Base-by-base conservation (phyloP, 164 flowering plant genomes). In the Euptelea pleiosperma region DNA sequence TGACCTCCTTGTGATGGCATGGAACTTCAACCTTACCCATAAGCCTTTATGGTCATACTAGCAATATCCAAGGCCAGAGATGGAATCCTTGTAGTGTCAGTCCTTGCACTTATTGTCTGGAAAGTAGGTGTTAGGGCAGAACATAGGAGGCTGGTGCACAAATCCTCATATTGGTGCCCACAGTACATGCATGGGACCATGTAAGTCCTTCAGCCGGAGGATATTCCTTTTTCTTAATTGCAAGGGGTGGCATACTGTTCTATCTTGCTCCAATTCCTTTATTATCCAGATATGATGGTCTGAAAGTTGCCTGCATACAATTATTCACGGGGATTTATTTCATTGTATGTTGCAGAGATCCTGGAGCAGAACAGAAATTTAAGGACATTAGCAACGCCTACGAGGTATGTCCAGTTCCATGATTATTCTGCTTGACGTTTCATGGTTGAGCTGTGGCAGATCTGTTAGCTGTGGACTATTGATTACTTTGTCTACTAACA, bases 351-450 rank as follows among this genome's bases (percentile, higher is more conserved):
- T 75, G 73, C 79, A 91, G 98, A 76, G 96, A 91, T 25, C 68
- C 93, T 53, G 83, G 80, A 8, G 91, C 96, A 35, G 98, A 91
- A 55, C 69, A 79, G 57, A 87, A 87, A 58, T 91, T 91, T 71
- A 91, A 91, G 77, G 96, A 91, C 12, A 81, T 91, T 36, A 86
- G 97, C 58, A 85, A 86, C 67, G 97, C 98, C 6, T 88, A 91
- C 62, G 98, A 91, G 91, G 98, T 86, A 70, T 49, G 44, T 24
- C 47, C 22, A 53, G 4, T 53, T 44, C 28, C 11, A 14, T 24
- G 42, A 57, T 58, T 8, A 49, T 31, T 34, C 11, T 28, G n/a
- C n/a, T 3, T 15, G 2, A 5, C 22, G 12, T 7, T 0, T 29
- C 19, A n/a, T 47, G 33, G 16, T 50, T 4, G 6, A 60, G 42